phyloP scores from a whole-genome alignment of 306 rosid genomes.

The Cucurbita moschata region DNA sequence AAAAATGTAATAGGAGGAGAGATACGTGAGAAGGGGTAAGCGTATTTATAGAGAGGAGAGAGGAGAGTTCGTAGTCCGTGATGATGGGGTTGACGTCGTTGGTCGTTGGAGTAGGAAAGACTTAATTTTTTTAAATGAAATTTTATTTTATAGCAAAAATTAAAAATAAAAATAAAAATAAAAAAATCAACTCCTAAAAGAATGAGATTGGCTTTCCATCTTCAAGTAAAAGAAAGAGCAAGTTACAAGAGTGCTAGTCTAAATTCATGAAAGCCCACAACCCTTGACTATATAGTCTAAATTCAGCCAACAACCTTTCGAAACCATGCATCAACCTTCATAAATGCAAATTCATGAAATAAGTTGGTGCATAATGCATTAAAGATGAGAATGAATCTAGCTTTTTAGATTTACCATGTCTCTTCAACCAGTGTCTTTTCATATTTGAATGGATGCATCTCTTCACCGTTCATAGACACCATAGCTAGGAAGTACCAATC shows the following conservation, averaged over 20 bases:
- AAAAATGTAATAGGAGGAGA: neutral
- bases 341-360: neutral
- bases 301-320: neutral
- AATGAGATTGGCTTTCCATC: no score
- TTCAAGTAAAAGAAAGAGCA: no score
- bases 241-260: no score
- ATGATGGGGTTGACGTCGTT: slow-evolving; percentile 24
- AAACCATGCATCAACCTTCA: neutral
- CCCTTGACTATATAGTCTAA: neutral
- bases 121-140: neutral
- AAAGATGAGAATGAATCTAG: neutral
- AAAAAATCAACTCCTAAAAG: neutral
- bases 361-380: neutral
- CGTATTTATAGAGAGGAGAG: slow-evolving; percentile 21
- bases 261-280: neutral
- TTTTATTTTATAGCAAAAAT: no score
- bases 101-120: slow-evolving; percentile 8
- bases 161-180: no score
- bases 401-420: no score
- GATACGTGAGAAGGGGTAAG: slow-evolving; percentile 10
- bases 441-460: no score
- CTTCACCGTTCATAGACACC: no score
- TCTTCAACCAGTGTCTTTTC: no score
- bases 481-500: no score
- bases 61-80: neutral